Conservation (phyloP, 2,329 filamentous ascomycete genomes). For the Celoporthe dispersa region DNA sequence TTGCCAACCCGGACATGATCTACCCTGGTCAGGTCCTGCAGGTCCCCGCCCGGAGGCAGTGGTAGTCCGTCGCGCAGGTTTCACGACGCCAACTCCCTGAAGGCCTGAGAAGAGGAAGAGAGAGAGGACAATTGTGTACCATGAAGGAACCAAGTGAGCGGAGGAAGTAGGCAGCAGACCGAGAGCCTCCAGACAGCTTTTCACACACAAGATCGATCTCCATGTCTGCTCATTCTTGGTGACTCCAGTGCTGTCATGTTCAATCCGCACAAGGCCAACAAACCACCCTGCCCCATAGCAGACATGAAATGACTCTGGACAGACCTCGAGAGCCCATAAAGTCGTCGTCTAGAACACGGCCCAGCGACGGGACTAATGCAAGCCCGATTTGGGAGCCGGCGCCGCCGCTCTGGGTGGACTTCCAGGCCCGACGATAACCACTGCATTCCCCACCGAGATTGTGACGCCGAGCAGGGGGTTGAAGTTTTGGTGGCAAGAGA, state of each 20-base stretch:
- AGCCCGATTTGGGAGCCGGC: conserved; percentile 2
- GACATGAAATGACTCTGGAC: neutral
- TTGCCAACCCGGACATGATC: conserved; percentile 48
- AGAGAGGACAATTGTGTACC: neutral
- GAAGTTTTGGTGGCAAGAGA: no score
- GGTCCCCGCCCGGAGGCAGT: conserved; percentile 38
- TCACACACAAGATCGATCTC: no score
- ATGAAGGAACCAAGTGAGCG: neutral
- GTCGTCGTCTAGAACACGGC: conserved; percentile 35
- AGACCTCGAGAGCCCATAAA: neutral
- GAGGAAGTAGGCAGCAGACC: neutral
- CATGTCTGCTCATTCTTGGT: no score
- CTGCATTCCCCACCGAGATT: conserved; percentile 22
- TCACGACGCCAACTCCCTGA: neutral
- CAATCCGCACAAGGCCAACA: neutral
- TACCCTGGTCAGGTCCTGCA: conserved; percentile 47
- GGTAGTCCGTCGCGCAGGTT: neutral
- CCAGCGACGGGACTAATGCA: conserved; percentile 39
- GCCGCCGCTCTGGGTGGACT: conserved; percentile 9
- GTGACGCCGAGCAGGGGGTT: conserved; percentile 19
- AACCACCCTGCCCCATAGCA: no score
- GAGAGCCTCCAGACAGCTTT: no score
- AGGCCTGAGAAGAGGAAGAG: neutral
- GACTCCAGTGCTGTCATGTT: no score
- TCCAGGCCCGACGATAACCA: conserved; percentile 11